Conservation (phyloP, 495 filamentous ascomycete species). For the Patellaria atrata region DNA sequence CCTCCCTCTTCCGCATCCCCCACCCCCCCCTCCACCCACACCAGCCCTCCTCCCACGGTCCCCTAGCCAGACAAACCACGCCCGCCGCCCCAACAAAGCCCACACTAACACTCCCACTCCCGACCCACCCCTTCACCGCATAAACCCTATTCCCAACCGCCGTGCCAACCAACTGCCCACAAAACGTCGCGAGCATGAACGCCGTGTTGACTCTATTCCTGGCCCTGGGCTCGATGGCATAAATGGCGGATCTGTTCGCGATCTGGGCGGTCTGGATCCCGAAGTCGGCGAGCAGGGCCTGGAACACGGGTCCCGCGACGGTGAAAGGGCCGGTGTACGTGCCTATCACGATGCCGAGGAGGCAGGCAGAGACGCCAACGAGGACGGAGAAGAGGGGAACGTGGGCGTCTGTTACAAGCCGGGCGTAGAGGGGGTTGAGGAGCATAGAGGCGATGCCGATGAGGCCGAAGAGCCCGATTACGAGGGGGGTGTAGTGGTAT, state of each 20-base stretch:
- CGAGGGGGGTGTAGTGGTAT: slow-evolving; percentile 50
- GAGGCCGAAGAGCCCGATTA: slow-evolving; percentile 65
- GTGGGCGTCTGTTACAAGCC: slow-evolving; percentile 55
- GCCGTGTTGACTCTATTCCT: slow-evolving; percentile 69
- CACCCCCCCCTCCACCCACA: slow-evolving; percentile 63
- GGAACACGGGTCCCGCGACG: slow-evolving; percentile 60
- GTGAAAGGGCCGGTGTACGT: slow-evolving; percentile 50
- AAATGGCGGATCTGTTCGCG: slow-evolving; percentile 58
- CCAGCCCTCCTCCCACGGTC: slow-evolving; percentile 59
- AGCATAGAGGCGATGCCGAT: slow-evolving; percentile 58
- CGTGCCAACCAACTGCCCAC: slow-evolving; percentile 64
- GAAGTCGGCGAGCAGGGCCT: slow-evolving; percentile 59
- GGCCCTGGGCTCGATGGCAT: slow-evolving; percentile 53
- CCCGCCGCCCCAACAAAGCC: slow-evolving; percentile 49
- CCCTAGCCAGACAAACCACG: slow-evolving; percentile 40
- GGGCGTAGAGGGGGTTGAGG: slow-evolving; percentile 50
- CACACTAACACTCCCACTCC: slow-evolving; percentile 51
- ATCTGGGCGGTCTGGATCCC: slow-evolving; percentile 64
- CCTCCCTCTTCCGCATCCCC: slow-evolving; percentile 30
- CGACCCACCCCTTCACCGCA: slow-evolving; percentile 53
- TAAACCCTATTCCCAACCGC: slow-evolving; percentile 58
- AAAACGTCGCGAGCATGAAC: slow-evolving; percentile 65
- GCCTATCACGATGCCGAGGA: slow-evolving; percentile 53
- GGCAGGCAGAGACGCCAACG: slow-evolving; percentile 40
- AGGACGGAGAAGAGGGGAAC: slow-evolving; percentile 52